These are phyloP conservation scores for Neofusicoccum parvum DNA, from an alignment of 2,329 filamentous ascomycete species.

Conservation along the genomic window DNA sequence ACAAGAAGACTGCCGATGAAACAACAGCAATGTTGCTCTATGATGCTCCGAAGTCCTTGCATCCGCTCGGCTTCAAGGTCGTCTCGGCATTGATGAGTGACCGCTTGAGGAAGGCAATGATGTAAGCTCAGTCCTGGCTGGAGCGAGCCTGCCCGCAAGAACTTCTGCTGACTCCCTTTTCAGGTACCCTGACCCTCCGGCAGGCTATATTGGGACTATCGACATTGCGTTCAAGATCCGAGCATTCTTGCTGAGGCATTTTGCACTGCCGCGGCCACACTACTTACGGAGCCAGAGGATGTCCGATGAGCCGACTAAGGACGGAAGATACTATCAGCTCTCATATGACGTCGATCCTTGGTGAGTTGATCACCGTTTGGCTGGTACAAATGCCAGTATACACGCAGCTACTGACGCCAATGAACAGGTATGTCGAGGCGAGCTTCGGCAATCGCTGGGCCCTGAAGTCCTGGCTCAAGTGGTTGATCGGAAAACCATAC, in stretches of 20 bases:
- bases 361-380: conserved; percentile 35
- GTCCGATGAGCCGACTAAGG: conserved; percentile 51
- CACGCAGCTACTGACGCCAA: not conserved
- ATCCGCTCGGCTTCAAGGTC: conserved; percentile 53
- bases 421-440: conserved; percentile 48
- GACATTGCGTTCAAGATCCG: conserved; percentile 55
- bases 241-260: conserved; percentile 58
- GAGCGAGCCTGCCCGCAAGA: conserved; percentile 29
- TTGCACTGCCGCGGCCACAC: conserved; percentile 61
- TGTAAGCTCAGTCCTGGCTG: conserved; percentile 44
- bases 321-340: conserved; percentile 50
- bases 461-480: conserved; percentile 54
- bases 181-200: conserved; percentile 43
- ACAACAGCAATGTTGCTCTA: conserved; percentile 64
- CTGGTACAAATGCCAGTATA: too few relatives aligned
- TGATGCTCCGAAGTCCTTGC: conserved; percentile 51
- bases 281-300: conserved; percentile 31
- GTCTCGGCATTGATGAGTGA: conserved; percentile 66
- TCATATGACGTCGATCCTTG: conserved; percentile 66
- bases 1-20: conserved; percentile 53
- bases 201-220: conserved; percentile 41
- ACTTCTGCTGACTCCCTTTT: not conserved
- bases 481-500: conserved; percentile 48
- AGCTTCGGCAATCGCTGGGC: conserved; percentile 66
- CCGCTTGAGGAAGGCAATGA: conserved; percentile 65